Evolutionary conservation across 169 alveolate species (phyloP).

Genomic region (Plasmodium gaboni): DNA sequence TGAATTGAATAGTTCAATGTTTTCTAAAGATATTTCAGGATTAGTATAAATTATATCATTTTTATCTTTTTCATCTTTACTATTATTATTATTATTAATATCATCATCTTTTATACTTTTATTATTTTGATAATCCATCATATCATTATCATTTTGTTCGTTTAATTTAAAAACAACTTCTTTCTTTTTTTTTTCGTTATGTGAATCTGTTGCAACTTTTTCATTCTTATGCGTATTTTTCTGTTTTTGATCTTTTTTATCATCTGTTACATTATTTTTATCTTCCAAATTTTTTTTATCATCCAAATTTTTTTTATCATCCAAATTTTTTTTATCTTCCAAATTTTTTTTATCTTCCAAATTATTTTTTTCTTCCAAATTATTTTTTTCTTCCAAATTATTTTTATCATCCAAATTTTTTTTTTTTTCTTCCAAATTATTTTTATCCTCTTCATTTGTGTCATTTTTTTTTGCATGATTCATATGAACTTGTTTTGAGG

Average conservation of each 20-base stretch:
- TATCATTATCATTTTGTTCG: no score
- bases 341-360: not conserved
- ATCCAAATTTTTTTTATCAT: not conserved
- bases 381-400: not conserved
- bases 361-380: not conserved
- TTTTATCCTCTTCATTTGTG: not conserved
- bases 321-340: not conserved
- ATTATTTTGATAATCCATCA: no score
- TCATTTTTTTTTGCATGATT: no score
- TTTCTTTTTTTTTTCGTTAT: no score
- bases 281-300: not conserved
- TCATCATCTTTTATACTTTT: not conserved
- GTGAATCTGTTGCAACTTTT: no score
- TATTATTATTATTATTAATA: not conserved
- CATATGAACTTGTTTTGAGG: no score
- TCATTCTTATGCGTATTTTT: no score
- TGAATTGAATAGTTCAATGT: not conserved
- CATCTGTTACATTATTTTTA: not conserved
- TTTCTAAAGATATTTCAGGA: conserved; percentile 1
- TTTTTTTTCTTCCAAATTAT: not conserved
- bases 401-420: not conserved
- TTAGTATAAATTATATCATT: not conserved
- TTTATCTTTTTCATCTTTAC: not conserved
- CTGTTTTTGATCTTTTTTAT: not conserved
- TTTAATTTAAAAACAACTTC: no score